Conservation (phyloP, 192 early-diverging fungal species). For the Dissophora globulifera region DNA sequence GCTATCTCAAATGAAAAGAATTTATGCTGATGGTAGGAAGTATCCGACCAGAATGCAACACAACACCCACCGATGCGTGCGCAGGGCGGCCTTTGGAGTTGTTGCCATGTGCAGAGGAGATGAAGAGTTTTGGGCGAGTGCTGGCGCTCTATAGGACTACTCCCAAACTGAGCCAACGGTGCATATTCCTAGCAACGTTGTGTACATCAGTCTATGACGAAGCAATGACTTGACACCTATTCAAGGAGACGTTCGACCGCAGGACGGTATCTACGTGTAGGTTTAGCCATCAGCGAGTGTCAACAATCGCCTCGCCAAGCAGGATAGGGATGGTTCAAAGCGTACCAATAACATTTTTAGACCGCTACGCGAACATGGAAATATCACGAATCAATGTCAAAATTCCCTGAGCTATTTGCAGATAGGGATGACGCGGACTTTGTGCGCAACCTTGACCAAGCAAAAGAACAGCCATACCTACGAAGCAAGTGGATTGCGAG, state of each 20-base stretch:
- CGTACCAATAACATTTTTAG: too few relatives aligned
- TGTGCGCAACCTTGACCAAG: too few relatives aligned
- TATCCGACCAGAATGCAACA: constrained; percentile 50
- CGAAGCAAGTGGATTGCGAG: too few relatives aligned
- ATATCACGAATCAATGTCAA: too few relatives aligned
- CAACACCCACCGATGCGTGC: constrained; percentile 72
- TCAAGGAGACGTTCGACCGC: constrained; percentile 68
- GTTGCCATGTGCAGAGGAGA: constrained; percentile 61
- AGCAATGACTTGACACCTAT: constrained; percentile 60
- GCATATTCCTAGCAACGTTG: constrained; percentile 68
- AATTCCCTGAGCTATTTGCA: too few relatives aligned
- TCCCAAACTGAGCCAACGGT: constrained; percentile 56
- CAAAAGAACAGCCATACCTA: too few relatives aligned
- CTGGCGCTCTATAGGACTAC: constrained; percentile 57
- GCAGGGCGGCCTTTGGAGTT: constrained; percentile 66
- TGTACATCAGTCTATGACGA: constrained; percentile 61
- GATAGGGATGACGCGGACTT: too few relatives aligned
- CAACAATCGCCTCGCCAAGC: too few relatives aligned
- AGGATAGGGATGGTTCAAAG: too few relatives aligned
- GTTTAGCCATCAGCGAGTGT: too few relatives aligned
- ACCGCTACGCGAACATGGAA: too few relatives aligned
- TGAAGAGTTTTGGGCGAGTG: constrained; percentile 55
- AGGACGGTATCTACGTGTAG: constrained; percentile 67
- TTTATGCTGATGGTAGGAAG: constrained; percentile 72
- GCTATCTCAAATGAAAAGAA: constrained; percentile 54